A percentile compares a stretch with the other conserved stretches of the same genome.
Evolutionary conservation across 2,329 filamentous ascomycete genomes (phyloP).

Genomic region (Phyllosticta citriasiana): DNA sequence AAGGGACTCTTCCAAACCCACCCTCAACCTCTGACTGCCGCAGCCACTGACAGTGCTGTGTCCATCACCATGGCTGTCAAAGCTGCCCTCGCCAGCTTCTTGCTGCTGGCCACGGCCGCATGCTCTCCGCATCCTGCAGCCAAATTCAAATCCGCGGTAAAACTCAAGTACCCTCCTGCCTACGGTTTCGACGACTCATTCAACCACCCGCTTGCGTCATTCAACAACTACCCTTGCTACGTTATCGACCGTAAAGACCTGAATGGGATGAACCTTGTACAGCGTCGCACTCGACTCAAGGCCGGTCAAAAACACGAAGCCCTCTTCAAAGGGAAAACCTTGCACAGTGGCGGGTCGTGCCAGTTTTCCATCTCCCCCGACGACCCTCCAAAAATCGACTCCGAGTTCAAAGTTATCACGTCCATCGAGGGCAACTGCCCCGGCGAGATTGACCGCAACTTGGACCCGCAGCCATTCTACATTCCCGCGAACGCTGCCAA

Average conservation of each 20-base stretch:
- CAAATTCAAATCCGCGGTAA: background rate
- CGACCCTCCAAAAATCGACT: constrained; percentile 43
- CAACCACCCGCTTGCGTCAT: background rate
- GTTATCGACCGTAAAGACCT: background rate
- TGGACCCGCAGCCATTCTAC: constrained; percentile 52
- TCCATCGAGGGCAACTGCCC: constrained; percentile 83
- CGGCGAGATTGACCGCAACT: constrained; percentile 47
- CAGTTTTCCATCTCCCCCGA: constrained; percentile 68
- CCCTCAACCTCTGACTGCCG: background rate
- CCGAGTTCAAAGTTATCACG: constrained; percentile 79
- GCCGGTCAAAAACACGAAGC: constrained; percentile 55
- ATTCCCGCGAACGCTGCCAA: constrained; percentile 62
- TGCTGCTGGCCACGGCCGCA: background rate
- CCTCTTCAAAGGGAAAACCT: constrained; percentile 59
- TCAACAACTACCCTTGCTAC: background rate
- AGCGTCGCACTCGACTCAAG: background rate
- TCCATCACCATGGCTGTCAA: background rate
- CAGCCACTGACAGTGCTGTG: background rate
- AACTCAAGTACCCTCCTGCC: background rate
- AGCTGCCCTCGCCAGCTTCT: background rate
- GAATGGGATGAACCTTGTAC: no score
- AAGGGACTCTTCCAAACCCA: background rate
- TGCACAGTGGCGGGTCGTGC: constrained; percentile 85
- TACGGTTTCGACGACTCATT: background rate
- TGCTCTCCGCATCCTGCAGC: background rate